Evolutionary conservation across 495 filamentous ascomycete genomes (phyloP).

Genomic region (Entonaema liquescens): DNA sequence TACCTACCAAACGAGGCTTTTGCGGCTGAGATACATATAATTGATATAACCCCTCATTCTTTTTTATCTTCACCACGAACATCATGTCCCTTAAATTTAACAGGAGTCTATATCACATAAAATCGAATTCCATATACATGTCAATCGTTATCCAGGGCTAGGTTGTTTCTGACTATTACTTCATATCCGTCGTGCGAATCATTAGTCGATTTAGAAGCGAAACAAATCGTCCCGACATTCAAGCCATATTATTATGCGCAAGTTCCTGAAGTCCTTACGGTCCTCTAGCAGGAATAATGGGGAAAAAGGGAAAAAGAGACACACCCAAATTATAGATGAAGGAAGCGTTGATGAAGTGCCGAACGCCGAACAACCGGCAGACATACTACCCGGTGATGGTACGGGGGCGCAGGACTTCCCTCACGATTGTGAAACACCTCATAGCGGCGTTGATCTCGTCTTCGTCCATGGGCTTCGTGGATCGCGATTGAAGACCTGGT

Average conservation of each 20-base stretch:
- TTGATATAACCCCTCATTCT: too few species aligned
- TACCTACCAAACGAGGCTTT: too few species aligned
- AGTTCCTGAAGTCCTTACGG: too few species aligned
- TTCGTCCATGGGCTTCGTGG: neutral
- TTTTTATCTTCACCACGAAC: too few species aligned
- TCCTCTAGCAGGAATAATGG: neutral
- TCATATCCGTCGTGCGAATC: neutral
- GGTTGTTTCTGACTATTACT: neutral
- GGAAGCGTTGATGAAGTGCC: neutral
- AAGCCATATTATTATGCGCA: neutral
- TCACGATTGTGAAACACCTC: neutral
- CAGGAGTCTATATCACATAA: neutral
- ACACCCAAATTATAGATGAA: neutral
- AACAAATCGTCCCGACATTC: too few species aligned
- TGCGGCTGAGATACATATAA: too few species aligned
- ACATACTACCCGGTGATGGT: neutral
- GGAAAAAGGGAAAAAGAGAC: neutral
- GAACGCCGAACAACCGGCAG: neutral
- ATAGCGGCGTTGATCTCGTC: neutral
- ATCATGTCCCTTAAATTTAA: neutral
- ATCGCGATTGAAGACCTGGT: neutral
- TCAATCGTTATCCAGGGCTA: neutral
- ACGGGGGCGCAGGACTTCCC: neutral
- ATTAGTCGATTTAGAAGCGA: too few species aligned
- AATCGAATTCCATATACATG: neutral